phyloP scores from a whole-genome alignment of 2,329 filamentous ascomycete species.

The Alternaria angustiovoidea region DNA sequence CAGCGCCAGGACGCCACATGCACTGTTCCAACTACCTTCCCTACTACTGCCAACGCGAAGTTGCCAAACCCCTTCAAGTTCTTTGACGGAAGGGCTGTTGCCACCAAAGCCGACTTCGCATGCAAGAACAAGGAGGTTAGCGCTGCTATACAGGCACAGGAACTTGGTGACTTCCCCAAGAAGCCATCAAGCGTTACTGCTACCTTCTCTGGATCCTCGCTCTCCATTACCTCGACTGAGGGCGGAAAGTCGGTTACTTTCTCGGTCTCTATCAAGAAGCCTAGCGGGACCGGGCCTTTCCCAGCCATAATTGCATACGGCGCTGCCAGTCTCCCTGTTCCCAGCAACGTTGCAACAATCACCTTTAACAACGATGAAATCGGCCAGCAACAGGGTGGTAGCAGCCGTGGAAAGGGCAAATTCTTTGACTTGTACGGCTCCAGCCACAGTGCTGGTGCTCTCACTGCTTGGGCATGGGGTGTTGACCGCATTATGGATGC shows the following conservation, averaged over 20 bases:
- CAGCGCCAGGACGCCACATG: slow-evolving; percentile 42
- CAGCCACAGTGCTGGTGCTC: slow-evolving; percentile 63
- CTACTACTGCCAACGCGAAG: slow-evolving; percentile 41
- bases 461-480: slow-evolving; percentile 71
- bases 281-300: slow-evolving; percentile 58
- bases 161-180: slow-evolving; percentile 50
- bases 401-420: slow-evolving; percentile 63
- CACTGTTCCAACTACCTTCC: slow-evolving; percentile 42
- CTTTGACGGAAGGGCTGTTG: slow-evolving; percentile 46
- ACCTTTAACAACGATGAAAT: slow-evolving; percentile 68
- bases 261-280: slow-evolving; percentile 48
- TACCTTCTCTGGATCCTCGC: slow-evolving; percentile 39
- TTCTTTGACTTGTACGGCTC: slow-evolving; percentile 69
- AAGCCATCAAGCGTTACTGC: slow-evolving; percentile 46
- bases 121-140: slow-evolving; percentile 51
- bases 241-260: slow-evolving; percentile 49
- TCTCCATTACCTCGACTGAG: slow-evolving; percentile 48
- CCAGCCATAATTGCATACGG: slow-evolving; percentile 68
- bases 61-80: slow-evolving; percentile 52
- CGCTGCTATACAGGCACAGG: slow-evolving; percentile 48
- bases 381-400: slow-evolving; percentile 56
- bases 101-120: slow-evolving; percentile 45
- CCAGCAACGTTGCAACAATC: slow-evolving; percentile 64
- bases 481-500: slow-evolving; percentile 68
- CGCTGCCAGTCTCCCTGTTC: slow-evolving; percentile 63